phyloP scores from a whole-genome alignment of 2,329 filamentous ascomycete genomes.

The Blumeria graminis region DNA sequence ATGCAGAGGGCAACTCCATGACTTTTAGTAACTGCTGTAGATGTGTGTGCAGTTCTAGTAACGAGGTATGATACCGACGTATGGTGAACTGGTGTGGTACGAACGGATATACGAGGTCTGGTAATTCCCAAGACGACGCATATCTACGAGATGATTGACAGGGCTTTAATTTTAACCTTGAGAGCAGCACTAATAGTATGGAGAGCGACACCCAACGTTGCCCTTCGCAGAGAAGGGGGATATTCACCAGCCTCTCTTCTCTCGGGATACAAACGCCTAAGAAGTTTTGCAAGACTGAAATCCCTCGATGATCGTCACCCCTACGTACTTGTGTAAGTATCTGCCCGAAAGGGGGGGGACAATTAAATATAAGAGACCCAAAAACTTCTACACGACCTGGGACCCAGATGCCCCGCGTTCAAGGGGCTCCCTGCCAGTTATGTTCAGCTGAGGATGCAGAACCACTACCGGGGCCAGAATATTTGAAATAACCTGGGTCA shows the following conservation, averaged over 20 bases:
- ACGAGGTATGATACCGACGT: neutral
- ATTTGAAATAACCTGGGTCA: neutral
- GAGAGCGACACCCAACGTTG: neutral
- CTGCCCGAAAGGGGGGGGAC: neutral
- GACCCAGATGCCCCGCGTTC: neutral
- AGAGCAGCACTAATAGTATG: neutral
- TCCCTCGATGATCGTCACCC: neutral
- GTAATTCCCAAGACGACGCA: neutral
- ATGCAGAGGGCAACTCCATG: neutral
- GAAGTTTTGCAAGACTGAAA: neutral
- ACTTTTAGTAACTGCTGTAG: neutral
- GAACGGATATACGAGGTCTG: neutral
- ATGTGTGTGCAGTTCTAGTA: neutral
- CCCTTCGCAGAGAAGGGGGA: neutral
- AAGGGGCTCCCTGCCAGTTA: neutral
- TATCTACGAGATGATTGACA: neutral
- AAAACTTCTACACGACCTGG: neutral
- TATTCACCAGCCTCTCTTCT: neutral
- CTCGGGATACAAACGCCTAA: neutral
- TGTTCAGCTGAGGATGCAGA: neutral
- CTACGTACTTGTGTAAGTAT: neutral
- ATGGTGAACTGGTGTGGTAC: neutral
- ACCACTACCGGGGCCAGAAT: neutral
- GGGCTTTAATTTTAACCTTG: neutral
- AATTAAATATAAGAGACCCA: neutral